Evolutionary conservation across 2,329 filamentous ascomycete species (phyloP), one percentile per base, ranked within the genome.

Genomic region (Monilinia vaccinii-corymbosi): DNA sequence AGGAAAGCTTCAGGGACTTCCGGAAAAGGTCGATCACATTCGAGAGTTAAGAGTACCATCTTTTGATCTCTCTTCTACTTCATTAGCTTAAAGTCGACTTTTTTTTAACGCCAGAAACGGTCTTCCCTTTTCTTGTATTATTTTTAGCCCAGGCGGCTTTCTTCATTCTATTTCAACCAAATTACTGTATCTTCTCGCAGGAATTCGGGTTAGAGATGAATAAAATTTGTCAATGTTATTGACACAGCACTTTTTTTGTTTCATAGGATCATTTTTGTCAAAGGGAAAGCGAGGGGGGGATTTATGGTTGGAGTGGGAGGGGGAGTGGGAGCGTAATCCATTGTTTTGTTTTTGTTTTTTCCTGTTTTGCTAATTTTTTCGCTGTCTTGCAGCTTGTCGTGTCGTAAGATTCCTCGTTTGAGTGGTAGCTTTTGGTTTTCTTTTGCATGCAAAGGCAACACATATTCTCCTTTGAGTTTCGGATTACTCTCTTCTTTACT

Each of bases 41-140:
- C 65, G 23, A 62, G 69, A 42, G 69, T 69, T n/a, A 71, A 71
- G 65, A 71, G 70, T 58, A 69, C 57, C 36, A 59, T 59, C 23
- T 53, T 59, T 40, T 59, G 38, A 59, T 53, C n/a, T n/a, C n/a
- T 42, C 34, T 36, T 58, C 25, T 28, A 28, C 25, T 28, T 28
- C 6, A 3, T 28, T 28, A 28, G 3, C 25, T n/a, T 44, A 1
- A 44, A n/a, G 10, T 11, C 13, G 25, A 28, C 25, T 53, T 53
- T 11, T 11, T 9, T 11, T 10, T 16, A 44, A 53, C 38, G 38
- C 38, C 38, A 44, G 25, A 53, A 44, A 53, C 25, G 25, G 36
- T 10, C 18, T 44, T 44, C 21, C 38, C 50, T 53, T 53, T 58
- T 18, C n/a, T 40, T 58, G 46, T 51, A 58, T 58, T 51, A 58